phyloP scores from a whole-genome alignment of 306 rosid species.

The Macrotyloma uniflorum region DNA sequence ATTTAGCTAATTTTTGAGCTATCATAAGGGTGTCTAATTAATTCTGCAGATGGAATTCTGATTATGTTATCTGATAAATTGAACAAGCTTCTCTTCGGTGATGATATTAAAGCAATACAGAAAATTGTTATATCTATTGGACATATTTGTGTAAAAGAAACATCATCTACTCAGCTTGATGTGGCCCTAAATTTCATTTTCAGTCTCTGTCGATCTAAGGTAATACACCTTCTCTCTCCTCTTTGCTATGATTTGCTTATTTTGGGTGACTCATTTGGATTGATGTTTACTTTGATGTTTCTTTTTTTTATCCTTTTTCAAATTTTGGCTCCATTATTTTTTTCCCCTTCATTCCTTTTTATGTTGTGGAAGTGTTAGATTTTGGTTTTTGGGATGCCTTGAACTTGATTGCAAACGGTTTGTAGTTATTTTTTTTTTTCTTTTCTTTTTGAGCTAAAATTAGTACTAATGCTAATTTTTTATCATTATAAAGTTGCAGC shows the following conservation, averaged over 20 bases:
- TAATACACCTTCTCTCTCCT: constrained; percentile 33
- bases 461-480: neutral
- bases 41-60: constrained; percentile 82
- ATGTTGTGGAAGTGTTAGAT: constrained; percentile 9
- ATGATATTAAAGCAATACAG: constrained; percentile 80
- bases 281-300: constrained; percentile 16
- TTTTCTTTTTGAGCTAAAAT: neutral
- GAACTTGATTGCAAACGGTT: constrained; percentile 1
- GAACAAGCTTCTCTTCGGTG: constrained; percentile 74
- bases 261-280: constrained; percentile 2
- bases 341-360: neutral
- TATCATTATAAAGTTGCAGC: constrained; percentile 5
- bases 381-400: constrained; percentile 17
- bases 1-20: constrained; percentile 35
- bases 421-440: neutral
- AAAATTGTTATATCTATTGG: constrained; percentile 82
- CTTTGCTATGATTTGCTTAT: constrained; percentile 15
- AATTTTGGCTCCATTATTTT: neutral
- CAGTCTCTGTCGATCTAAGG: constrained; percentile 86
- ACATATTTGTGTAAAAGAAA: constrained; percentile 80
- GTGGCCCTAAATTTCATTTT: constrained; percentile 71
- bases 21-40: constrained; percentile 36
- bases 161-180: constrained; percentile 72
- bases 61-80: constrained; percentile 61
- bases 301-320: neutral